Evolutionary conservation across 2,329 filamentous ascomycete species (phyloP), one percentile per base, ranked within the genome.

Genomic region (Alternaria gaisen): DNA sequence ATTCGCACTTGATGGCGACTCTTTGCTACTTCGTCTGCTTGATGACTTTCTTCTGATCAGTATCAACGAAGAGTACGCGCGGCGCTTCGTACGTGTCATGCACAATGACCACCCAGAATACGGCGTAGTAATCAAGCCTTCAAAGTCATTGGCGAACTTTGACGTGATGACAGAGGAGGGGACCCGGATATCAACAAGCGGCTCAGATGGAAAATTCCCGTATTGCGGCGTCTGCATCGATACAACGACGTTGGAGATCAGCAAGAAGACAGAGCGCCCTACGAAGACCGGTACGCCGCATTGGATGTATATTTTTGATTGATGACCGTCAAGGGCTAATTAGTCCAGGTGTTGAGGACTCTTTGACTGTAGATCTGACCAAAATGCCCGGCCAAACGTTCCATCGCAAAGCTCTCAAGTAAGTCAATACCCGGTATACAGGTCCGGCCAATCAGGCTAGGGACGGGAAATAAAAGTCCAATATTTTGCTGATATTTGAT

Each of bases 1-100:
- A 0, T 98, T 97, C 72, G 79, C 95, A 2, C 69, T 83, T 16
- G 73, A 77, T n/a, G 82, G 60, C 18, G 74, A 90, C 34, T 90
- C 86, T 50, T 79, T 97, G 3, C 82, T 99, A 8, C 79, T 98
- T 53, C 86, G 95, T 16, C 84, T 97, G 10, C 92, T 97, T 42
- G 95, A 99, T 69, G 95, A 99, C 72, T 99, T 98, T 69, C 83
- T 98, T 5, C 86, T 99, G 46, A 89, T 99, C 71, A 97, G 91
- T 0, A 88, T 89, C 0, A 85, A 92, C 50, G 82, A 80, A 54
- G 67, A 77, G 8, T 88, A 94, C 70, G 94, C 93, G 0, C 83
- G 83, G 59, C 82, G 80, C 1, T 98, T 99, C 73, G 83, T 97
- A 20, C 81, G 88, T 59, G 84, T 86, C 16, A 97, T 99, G 94